Evolutionary conservation across 345 rosid genomes (phyloP).

Genomic region (Hevea brasiliensis): DNA sequence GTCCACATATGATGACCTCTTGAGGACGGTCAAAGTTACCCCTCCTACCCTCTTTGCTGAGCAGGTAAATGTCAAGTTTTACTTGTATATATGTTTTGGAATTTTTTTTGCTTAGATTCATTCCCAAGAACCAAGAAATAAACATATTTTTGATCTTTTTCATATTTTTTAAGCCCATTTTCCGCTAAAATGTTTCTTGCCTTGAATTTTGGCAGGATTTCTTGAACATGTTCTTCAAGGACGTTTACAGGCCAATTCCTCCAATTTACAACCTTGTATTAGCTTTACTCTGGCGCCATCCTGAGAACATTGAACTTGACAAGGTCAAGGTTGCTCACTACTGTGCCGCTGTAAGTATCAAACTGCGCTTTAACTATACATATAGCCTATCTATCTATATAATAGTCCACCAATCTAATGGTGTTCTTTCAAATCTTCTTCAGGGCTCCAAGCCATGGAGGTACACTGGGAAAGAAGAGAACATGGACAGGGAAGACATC

Average conservation of each 20-base stretch:
- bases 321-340: conserved; percentile 74
- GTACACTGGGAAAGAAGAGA: conserved; percentile 69
- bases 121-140: no score
- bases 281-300: conserved; percentile 79
- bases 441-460: conserved; percentile 92
- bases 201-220: conserved; percentile 48
- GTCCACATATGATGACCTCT: conserved; percentile 49
- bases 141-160: neutral
- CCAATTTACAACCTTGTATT: conserved; percentile 64
- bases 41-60: conserved; percentile 71
- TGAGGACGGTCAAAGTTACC: conserved; percentile 44
- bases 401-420: no score
- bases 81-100: neutral
- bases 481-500: conserved; percentile 83
- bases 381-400: no score
- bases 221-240: conserved; percentile 75
- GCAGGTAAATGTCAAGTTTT: conserved; percentile 39
- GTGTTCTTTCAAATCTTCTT: neutral
- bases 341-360: conserved; percentile 79
- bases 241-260: conserved; percentile 72
- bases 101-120: no score
- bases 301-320: conserved; percentile 66
- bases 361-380: no score
- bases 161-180: neutral
- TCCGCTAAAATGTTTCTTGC: neutral